These are phyloP conservation scores for Catharanthus roseus DNA, from an alignment of 257 asterid species.

Conservation along the genomic window DNA sequence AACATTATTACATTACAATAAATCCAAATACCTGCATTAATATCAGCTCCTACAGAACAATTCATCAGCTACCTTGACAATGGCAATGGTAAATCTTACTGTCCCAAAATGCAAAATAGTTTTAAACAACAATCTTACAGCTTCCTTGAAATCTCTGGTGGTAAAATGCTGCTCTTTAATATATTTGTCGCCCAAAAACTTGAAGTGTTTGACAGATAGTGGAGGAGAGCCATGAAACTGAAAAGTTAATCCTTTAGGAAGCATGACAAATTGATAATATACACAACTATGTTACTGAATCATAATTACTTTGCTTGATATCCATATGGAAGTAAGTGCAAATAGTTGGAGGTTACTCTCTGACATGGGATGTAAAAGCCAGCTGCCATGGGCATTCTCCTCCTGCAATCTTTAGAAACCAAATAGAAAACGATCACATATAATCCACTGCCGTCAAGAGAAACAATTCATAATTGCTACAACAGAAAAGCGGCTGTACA, in stretches of 20 bases:
- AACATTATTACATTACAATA: neutral
- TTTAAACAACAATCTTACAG: constrained; percentile 44
- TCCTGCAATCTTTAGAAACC: constrained; percentile 18
- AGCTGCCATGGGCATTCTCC: constrained; percentile 28
- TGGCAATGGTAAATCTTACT: constrained; percentile 19
- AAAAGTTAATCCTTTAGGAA: constrained; percentile 18
- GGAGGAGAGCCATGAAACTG: constrained; percentile 74
- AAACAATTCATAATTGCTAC: neutral
- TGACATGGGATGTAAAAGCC: constrained; percentile 61
- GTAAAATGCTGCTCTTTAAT: constrained; percentile 80
- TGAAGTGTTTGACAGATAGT: constrained; percentile 44
- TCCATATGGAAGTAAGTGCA: constrained; percentile 74
- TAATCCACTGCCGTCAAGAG: neutral
- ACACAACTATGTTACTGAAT: neutral
- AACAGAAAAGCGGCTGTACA: neutral
- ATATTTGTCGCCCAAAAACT: constrained; percentile 44
- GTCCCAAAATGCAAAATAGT: constrained; percentile 13
- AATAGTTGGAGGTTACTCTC: constrained; percentile 93
- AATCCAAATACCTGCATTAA: constrained; percentile 56
- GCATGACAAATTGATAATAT: constrained; percentile 13
- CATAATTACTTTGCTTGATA: constrained; percentile 71
- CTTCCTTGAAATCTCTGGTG: constrained; percentile 58
- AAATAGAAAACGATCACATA: neutral
- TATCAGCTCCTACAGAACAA: constrained; percentile 53
- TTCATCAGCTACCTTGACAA: constrained; percentile 25